Percentiles rank a stretch among this genome's conserved stretches.
Conservation (phyloP, 2,329 filamentous ascomycete genomes). For the Aspergillus sp. region DNA sequence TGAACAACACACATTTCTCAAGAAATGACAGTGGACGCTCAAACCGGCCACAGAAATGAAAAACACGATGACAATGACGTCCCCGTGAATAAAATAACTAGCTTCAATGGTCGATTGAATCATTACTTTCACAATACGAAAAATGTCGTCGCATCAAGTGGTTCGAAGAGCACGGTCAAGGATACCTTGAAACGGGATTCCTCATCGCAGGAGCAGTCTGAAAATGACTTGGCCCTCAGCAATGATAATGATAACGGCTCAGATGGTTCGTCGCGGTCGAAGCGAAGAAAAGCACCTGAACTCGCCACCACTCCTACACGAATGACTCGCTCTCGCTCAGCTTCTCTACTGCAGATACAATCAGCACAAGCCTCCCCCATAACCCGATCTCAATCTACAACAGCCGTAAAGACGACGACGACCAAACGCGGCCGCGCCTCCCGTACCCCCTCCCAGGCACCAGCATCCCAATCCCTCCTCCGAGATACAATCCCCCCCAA, state of each 20-base stretch:
- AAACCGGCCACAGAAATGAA: not conserved
- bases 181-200: not conserved
- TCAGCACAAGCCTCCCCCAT: slow-evolving; percentile 1
- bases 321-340: slow-evolving; percentile 14
- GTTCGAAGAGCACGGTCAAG: not conserved
- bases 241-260: not conserved
- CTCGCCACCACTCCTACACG: not conserved
- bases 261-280: not conserved
- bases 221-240: not conserved
- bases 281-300: slow-evolving; percentile 1
- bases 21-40: not conserved
- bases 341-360: not conserved
- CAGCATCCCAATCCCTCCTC: slow-evolving; percentile 29
- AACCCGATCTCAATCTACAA: slow-evolving; percentile 3
- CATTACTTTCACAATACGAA: slow-evolving; percentile 24
- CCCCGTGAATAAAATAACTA: slow-evolving; percentile 27
- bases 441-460: slow-evolving; percentile 8
- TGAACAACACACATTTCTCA: not conserved
- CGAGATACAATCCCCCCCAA: slow-evolving; percentile 40
- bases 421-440: slow-evolving; percentile 7
- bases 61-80: slow-evolving; percentile 13
- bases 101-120: slow-evolving; percentile 31
- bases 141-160: not conserved
- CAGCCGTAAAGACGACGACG: slow-evolving; percentile 5
- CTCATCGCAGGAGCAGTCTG: not conserved